phyloP scores from a whole-genome alignment of 768 basidiomycete genomes.

The Russula compacta region DNA sequence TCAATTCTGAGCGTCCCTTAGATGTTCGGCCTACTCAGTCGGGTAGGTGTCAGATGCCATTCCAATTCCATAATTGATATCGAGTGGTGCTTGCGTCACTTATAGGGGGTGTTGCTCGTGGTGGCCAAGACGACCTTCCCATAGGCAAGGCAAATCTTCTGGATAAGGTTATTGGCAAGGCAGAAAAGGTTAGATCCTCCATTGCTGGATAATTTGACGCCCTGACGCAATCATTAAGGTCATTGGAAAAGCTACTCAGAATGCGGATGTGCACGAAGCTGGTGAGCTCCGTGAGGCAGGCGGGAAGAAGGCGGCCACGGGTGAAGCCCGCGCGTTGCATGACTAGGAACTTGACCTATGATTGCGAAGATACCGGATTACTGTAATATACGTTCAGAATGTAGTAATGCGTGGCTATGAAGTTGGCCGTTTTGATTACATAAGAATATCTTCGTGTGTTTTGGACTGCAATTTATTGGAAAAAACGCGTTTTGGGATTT shows the following conservation, averaged over 20 bases:
- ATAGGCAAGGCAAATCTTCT: slow-evolving; percentile 35
- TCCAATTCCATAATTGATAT: neutral
- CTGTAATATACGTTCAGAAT: neutral
- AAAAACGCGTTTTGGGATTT: neutral
- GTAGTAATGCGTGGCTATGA: neutral
- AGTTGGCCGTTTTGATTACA: neutral
- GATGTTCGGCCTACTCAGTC: slow-evolving; percentile 28
- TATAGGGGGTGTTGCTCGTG: slow-evolving; percentile 31
- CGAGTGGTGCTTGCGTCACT: neutral
- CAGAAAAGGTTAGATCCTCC: slow-evolving; percentile 37
- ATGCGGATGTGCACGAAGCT: slow-evolving; percentile 44
- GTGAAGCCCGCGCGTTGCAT: slow-evolving; percentile 34
- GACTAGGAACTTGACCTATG: slow-evolving; percentile 25
- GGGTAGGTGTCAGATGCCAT: slow-evolving; percentile 26
- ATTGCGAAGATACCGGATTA: neutral
- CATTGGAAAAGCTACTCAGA: slow-evolving; percentile 39
- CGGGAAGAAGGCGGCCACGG: slow-evolving; percentile 39
- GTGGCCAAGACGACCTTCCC: slow-evolving; percentile 27
- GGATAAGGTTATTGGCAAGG: slow-evolving; percentile 53
- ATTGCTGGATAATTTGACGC: neutral
- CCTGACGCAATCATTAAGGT: slow-evolving; percentile 28
- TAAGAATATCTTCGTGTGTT: neutral
- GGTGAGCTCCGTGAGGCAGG: slow-evolving; percentile 48
- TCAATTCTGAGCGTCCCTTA: slow-evolving; percentile 27
- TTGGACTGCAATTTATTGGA: neutral